A percentile compares a stretch with the other conserved stretches of the same genome.
Evolutionary conservation across 1,284 basidiomycete species (phyloP).

Genomic region (Puccinia hordei): DNA sequence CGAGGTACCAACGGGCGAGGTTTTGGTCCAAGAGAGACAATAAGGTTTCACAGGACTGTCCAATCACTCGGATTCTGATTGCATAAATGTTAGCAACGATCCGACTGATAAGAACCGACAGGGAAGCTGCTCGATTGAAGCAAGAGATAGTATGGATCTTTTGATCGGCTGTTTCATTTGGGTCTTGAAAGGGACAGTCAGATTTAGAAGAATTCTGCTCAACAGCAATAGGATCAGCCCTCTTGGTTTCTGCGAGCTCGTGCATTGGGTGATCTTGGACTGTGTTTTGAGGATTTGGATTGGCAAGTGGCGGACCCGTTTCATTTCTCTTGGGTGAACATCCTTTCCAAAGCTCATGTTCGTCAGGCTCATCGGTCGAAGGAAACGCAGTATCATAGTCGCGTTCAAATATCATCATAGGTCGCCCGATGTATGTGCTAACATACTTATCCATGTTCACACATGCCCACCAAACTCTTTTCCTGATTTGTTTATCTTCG

Average conservation of each 20-base stretch:
- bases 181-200: slow-evolving; percentile 55
- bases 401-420: slow-evolving; percentile 73
- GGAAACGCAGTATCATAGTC: slow-evolving; percentile 78
- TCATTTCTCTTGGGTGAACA: slow-evolving; percentile 56
- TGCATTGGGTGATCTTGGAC: slow-evolving; percentile 29
- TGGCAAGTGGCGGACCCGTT: slow-evolving; percentile 51
- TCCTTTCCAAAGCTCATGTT: slow-evolving; percentile 57
- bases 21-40: slow-evolving; percentile 67
- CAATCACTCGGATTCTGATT: slow-evolving; percentile 65
- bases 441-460: slow-evolving; percentile 72
- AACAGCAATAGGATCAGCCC: neutral
- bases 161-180: slow-evolving; percentile 60
- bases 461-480: slow-evolving; percentile 78
- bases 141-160: slow-evolving; percentile 69
- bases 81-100: slow-evolving; percentile 76
- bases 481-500: slow-evolving; percentile 71
- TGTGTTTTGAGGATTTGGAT: slow-evolving; percentile 51
- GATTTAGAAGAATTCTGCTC: slow-evolving; percentile 60
- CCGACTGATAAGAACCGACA: slow-evolving; percentile 62
- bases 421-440: slow-evolving; percentile 74
- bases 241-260: slow-evolving; percentile 1
- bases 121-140: slow-evolving; percentile 72
- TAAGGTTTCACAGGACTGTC: slow-evolving; percentile 64
- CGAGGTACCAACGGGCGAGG: slow-evolving; percentile 76
- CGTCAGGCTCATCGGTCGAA: slow-evolving; percentile 65